Evolutionary conservation across 2,329 filamentous ascomycete genomes (phyloP).

Genomic region (Apiospora phragmitis): DNA sequence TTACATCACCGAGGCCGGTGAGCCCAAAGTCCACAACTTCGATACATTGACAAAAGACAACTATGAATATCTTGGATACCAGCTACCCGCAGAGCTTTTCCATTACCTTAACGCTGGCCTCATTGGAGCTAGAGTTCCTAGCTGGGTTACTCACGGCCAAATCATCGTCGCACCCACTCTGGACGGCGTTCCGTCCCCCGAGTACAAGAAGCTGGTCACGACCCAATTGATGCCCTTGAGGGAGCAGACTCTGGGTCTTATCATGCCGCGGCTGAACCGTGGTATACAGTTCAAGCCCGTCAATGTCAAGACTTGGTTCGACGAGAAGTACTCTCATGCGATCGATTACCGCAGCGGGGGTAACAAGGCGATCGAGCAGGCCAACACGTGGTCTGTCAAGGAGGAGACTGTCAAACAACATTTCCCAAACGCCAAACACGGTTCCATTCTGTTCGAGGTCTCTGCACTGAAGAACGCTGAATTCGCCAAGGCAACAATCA

Average conservation of each 20-base stretch:
- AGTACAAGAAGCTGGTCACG: slow-evolving; percentile 79
- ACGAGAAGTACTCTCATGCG: slow-evolving; percentile 65
- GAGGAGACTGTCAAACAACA: slow-evolving; percentile 53
- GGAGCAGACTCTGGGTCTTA: slow-evolving; percentile 73
- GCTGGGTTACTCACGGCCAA: slow-evolving; percentile 79
- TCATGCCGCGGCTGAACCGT: slow-evolving; percentile 78
- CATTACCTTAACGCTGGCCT: slow-evolving; percentile 85
- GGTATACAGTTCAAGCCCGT: slow-evolving; percentile 82
- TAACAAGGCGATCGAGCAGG: slow-evolving; percentile 47
- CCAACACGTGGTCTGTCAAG: slow-evolving; percentile 72
- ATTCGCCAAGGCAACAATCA: slow-evolving; percentile 69
- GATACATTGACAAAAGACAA: slow-evolving; percentile 79
- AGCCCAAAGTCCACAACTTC: slow-evolving; percentile 71
- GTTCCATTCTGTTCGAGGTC: slow-evolving; percentile 60
- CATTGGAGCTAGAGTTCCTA: slow-evolving; percentile 75
- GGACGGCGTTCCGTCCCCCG: slow-evolving; percentile 75
- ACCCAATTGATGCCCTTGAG: slow-evolving; percentile 73
- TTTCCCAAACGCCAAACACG: slow-evolving; percentile 44
- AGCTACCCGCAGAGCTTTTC: slow-evolving; percentile 85
- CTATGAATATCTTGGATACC: slow-evolving; percentile 86
- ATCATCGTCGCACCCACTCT: slow-evolving; percentile 80
- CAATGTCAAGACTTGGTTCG: slow-evolving; percentile 81
- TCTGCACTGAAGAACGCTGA: slow-evolving; percentile 67
- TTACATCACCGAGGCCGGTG: slow-evolving; percentile 74
- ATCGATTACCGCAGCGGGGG: slow-evolving; percentile 60